A percentile compares a stretch with the other conserved stretches of the same genome.
These are phyloP conservation scores for Kazachstania taianensis DNA, from an alignment of 805 yeast genomes.

Conservation along the genomic window DNA sequence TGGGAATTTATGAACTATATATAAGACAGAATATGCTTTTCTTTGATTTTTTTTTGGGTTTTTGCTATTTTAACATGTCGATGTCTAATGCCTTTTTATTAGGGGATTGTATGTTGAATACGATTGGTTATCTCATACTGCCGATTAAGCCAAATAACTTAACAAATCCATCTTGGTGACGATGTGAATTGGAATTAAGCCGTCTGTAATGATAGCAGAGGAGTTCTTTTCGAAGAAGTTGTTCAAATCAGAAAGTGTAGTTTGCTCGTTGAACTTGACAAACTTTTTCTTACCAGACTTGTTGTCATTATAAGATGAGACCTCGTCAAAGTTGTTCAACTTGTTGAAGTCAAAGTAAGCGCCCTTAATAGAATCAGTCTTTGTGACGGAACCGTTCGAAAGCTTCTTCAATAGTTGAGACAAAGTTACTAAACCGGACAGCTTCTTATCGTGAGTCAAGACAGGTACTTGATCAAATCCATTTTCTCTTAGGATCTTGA, in stretches of 20 bases:
- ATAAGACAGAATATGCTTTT: no score
- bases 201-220: constrained; percentile 73
- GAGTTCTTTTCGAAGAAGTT: constrained; percentile 78
- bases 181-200: constrained; percentile 65
- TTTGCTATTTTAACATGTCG: no score
- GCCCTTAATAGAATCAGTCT: constrained; percentile 40
- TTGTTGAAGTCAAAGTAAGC: constrained; percentile 63
- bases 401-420: constrained; percentile 60
- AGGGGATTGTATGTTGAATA: no score
- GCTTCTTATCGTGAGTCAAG: constrained; percentile 43
- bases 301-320: constrained; percentile 52
- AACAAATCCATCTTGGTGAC: constrained; percentile 82
- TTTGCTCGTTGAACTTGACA: constrained; percentile 52
- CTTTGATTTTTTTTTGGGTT: no score
- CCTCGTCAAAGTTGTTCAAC: constrained; percentile 48
- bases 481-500: constrained; percentile 58
- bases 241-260: constrained; percentile 59
- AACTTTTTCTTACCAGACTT: constrained; percentile 58
- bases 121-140: no score
- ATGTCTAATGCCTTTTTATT: no score
- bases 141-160: constrained; percentile 33
- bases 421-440: constrained; percentile 68
- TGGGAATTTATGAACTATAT: no score
- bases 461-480: constrained; percentile 86
- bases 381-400: constrained; percentile 49